Conservation (phyloP, 1,139 yeast genomes). For the Saccharomyces pastorianus region DNA sequence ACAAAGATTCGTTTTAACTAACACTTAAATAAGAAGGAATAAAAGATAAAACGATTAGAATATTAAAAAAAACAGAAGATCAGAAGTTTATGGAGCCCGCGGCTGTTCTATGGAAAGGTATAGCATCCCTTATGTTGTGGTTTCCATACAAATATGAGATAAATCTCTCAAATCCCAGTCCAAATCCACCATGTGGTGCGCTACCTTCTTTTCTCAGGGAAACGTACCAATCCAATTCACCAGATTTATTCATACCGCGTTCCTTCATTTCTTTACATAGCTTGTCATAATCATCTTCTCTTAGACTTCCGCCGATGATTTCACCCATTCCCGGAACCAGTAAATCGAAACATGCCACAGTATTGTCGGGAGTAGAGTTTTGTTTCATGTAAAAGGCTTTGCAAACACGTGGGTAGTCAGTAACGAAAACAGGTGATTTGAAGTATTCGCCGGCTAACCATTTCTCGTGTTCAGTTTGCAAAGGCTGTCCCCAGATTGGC, state of each 20-base stretch:
- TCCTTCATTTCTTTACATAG: constrained; percentile 44
- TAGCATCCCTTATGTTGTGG: constrained; percentile 71
- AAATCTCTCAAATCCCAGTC: constrained; percentile 86
- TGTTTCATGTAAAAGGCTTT: constrained; percentile 91
- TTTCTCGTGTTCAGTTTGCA: constrained; percentile 84
- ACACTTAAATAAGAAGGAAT: too few species aligned
- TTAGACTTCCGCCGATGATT: constrained; percentile 86
- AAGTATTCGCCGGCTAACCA: constrained; percentile 70
- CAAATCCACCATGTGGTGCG: constrained; percentile 95
- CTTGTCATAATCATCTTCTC: constrained; percentile 58
- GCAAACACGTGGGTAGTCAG: constrained; percentile 69
- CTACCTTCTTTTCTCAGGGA: constrained; percentile 68
- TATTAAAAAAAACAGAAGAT: too few species aligned
- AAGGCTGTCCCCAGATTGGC: constrained; percentile 61
- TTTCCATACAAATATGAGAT: constrained; percentile 61
- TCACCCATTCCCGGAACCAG: constrained; percentile 92
- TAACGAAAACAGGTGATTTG: constrained; percentile 75
- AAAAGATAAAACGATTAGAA: too few species aligned
- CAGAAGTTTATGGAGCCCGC: constrained; percentile 10
- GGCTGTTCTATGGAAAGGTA: constrained; percentile 63
- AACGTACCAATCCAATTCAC: constrained; percentile 72
- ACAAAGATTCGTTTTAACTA: too few species aligned
- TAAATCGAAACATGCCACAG: constrained; percentile 87
- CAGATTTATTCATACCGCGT: constrained; percentile 45
- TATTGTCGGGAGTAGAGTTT: constrained; percentile 33